Evolutionary conservation across 768 basidiomycete genomes (phyloP).

Genomic region (Mrakia frigida): DNA sequence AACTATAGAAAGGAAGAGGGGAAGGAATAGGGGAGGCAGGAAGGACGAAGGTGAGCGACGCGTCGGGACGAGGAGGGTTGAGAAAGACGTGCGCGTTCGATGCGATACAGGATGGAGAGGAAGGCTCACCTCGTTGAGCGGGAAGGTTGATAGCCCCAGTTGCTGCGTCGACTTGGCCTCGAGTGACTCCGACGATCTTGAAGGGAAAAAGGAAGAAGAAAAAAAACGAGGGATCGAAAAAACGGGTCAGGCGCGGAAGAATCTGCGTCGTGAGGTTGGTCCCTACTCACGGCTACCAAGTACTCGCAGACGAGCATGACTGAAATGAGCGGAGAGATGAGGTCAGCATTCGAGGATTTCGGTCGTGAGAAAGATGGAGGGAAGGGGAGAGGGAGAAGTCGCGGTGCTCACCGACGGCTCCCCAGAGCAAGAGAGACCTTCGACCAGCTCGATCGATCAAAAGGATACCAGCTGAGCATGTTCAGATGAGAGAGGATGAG

Average conservation of each 20-base stretch:
- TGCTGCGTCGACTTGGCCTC: constrained; percentile 32
- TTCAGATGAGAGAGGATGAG: constrained; percentile 47
- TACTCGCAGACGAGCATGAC: constrained; percentile 84
- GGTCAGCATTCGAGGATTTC: too few species aligned
- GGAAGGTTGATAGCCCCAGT: constrained; percentile 48
- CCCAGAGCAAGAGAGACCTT: constrained; percentile 68
- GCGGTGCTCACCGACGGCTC: constrained; percentile 50
- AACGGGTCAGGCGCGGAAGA: too few species aligned
- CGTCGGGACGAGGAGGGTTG: too few species aligned
- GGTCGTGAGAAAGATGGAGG: too few species aligned
- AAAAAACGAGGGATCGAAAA: constrained; percentile 44
- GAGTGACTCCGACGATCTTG: constrained; percentile 36
- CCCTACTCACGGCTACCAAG: constrained; percentile 45
- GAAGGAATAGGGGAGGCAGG: too few species aligned
- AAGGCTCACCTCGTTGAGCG: constrained; percentile 58
- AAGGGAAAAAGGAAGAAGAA: constrained; percentile 7
- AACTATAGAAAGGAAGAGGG: too few species aligned
- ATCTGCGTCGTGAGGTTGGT: neutral
- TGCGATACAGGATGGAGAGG: constrained; percentile 37
- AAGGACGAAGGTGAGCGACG: neutral
- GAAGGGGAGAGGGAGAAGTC: too few species aligned
- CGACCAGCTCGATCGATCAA: constrained; percentile 78
- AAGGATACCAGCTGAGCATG: constrained; percentile 60
- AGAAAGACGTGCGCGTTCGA: too few species aligned
- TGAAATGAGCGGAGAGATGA: neutral